Evolutionary conservation across 2,329 filamentous ascomycete genomes (phyloP).

Genomic region (Botrytis elliptica): DNA sequence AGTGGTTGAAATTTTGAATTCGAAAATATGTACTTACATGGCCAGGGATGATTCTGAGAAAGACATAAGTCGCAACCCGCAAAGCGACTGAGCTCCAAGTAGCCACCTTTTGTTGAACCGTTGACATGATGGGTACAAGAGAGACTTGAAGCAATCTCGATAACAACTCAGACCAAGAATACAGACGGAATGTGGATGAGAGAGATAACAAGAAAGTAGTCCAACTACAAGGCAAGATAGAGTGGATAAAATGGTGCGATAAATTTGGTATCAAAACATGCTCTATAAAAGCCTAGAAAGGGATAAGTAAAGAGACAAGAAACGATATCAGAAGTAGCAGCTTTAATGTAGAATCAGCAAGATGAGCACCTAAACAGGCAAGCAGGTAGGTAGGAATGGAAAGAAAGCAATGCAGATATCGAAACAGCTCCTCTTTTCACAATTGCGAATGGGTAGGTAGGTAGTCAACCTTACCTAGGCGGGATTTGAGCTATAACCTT

Average conservation of each 20-base stretch:
- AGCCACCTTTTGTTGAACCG: constrained; percentile 31
- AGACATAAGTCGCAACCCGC: constrained; percentile 53
- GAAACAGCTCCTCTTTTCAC: background rate
- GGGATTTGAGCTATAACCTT: background rate
- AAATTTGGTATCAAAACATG: background rate
- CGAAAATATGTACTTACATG: constrained; percentile 34
- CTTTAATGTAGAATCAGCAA: background rate
- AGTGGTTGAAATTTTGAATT: background rate
- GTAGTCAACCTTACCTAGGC: background rate
- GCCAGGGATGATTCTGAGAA: constrained; percentile 55
- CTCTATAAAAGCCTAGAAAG: background rate
- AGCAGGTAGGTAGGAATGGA: background rate
- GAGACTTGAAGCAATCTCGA: no score
- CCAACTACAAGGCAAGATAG: background rate
- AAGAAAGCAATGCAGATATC: background rate
- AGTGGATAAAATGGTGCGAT: background rate
- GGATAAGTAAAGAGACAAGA: background rate
- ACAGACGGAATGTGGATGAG: background rate
- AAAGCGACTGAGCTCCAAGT: constrained; percentile 49
- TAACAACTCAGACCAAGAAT: background rate
- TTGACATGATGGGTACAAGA: background rate
- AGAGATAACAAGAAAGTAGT: background rate
- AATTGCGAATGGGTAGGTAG: background rate
- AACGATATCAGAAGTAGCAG: background rate
- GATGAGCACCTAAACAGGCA: background rate